Percentiles rank a stretch among this genome's conserved stretches.
Conservation (phyloP, 305 asterid genomes). For the Plantago lanceolata region DNA sequence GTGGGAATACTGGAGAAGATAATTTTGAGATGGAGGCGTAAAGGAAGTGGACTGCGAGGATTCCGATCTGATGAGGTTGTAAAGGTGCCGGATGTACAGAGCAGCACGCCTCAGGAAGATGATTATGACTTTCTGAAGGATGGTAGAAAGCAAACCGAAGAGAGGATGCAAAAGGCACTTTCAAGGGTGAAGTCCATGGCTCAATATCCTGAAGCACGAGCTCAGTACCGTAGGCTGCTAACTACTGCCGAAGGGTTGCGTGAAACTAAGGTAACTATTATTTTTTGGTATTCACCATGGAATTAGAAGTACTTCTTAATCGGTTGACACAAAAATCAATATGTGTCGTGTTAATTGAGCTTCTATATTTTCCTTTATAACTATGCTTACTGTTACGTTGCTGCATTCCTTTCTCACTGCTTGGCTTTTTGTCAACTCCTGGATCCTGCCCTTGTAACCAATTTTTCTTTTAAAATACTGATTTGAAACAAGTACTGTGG, state of each 20-base stretch:
- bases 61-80: constrained; percentile 48
- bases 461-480: no score
- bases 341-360: no score
- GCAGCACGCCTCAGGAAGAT: constrained; percentile 43
- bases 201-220: constrained; percentile 85
- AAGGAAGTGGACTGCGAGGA: constrained; percentile 83
- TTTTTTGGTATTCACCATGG: not conserved
- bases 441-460: no score
- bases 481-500: no score
- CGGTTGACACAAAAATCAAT: no score
- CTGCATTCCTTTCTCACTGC: no score
- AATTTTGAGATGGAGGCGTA: constrained; percentile 89
- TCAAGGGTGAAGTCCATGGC: constrained; percentile 90
- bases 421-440: no score
- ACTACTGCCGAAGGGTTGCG: constrained; percentile 76
- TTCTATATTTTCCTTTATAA: no score
- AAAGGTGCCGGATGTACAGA: constrained; percentile 31
- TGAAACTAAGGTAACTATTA: constrained; percentile 53
- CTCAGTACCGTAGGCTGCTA: constrained; percentile 85
- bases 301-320: not conserved
- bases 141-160: constrained; percentile 86
- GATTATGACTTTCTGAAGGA: constrained; percentile 74
- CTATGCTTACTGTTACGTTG: no score
- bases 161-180: constrained; percentile 83
- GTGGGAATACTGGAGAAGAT: constrained; percentile 83